Conservation (phyloP, 2,329 filamentous ascomycete genomes). For the Dryadomyces quercivorus region DNA sequence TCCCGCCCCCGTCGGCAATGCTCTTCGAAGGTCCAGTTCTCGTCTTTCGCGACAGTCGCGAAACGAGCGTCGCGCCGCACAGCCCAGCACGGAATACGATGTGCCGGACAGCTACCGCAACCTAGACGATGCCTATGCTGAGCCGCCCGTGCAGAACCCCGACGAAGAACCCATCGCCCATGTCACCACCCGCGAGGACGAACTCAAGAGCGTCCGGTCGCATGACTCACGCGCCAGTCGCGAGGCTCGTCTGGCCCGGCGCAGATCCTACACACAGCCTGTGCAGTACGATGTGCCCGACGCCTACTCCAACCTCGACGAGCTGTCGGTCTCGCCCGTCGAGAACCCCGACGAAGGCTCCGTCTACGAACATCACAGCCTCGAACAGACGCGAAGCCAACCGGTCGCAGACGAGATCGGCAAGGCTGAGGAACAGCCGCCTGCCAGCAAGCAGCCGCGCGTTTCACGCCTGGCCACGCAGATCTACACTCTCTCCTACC, state of each 20-base stretch:
- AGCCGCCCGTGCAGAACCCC: slow-evolving; percentile 7
- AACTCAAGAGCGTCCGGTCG: not conserved
- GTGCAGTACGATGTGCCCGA: slow-evolving; percentile 23
- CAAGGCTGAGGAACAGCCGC: slow-evolving; percentile 5
- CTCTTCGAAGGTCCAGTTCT: not conserved
- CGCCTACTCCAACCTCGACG: slow-evolving; percentile 29
- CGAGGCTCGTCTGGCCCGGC: not conserved
- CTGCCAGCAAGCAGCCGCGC: not conserved
- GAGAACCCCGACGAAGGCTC: slow-evolving; percentile 23
- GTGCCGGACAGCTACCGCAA: slow-evolving; percentile 14
- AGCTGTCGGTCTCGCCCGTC: slow-evolving; percentile 22
- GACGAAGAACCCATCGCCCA: slow-evolving; percentile 1
- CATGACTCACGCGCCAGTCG: not conserved
- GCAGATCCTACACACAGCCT: not conserved
- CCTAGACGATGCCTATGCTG: slow-evolving; percentile 13
- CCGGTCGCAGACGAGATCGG: too few species aligned
- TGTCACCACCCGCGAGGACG: not conserved
- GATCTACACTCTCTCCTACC: slow-evolving; percentile 64
- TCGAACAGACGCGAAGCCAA: slow-evolving; percentile 23
- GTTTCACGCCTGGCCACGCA: slow-evolving; percentile 42
- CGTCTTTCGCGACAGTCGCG: not conserved
- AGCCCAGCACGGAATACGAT: slow-evolving; percentile 14
- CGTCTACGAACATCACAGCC: slow-evolving; percentile 24
- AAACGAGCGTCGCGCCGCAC: not conserved
- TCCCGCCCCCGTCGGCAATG: not conserved